These are phyloP conservation scores for Sporothrix dimorphospora DNA, from an alignment of 2,329 filamentous ascomycete genomes.

Conservation along the genomic window DNA sequence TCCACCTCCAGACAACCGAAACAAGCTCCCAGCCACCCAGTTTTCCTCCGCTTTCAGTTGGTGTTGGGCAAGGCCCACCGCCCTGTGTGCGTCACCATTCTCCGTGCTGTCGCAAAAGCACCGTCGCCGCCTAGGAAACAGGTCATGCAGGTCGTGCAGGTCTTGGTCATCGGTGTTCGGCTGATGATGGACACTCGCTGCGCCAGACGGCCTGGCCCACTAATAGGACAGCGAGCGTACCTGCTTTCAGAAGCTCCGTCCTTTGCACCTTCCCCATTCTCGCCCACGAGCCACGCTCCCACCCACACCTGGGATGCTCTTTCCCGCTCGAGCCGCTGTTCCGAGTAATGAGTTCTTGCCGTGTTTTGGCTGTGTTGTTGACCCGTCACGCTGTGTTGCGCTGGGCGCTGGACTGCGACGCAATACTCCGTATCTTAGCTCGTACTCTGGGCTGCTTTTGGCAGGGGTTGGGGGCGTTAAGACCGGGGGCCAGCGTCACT, in stretches of 20 bases:
- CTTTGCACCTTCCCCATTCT: constrained; percentile 11
- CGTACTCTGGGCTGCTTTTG: background rate
- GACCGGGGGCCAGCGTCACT: constrained; percentile 2
- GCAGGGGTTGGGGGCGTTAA: background rate
- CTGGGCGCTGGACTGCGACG: background rate
- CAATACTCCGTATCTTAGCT: too few relatives aligned
- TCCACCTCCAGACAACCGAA: background rate
- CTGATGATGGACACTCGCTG: background rate
- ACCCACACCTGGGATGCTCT: background rate
- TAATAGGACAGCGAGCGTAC: constrained; percentile 18
- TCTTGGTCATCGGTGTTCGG: background rate
- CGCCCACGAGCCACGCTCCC: background rate
- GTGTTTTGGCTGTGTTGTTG: background rate
- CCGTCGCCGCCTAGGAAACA: constrained; percentile 5
- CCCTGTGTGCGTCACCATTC: constrained; percentile 24
- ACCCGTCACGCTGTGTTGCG: background rate
- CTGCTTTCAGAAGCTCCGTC: constrained; percentile 23
- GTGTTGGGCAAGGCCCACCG: constrained; percentile 18
- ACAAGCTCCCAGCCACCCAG: constrained; percentile 23
- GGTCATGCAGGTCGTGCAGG: background rate
- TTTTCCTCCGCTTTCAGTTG: constrained; percentile 24
- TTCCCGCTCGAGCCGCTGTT: background rate
- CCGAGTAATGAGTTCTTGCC: background rate
- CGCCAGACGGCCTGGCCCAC: background rate
- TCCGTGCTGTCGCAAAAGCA: background rate